Conservation (phyloP, 352 stramenopile species). For the Halophytophthora polymorphica region DNA sequence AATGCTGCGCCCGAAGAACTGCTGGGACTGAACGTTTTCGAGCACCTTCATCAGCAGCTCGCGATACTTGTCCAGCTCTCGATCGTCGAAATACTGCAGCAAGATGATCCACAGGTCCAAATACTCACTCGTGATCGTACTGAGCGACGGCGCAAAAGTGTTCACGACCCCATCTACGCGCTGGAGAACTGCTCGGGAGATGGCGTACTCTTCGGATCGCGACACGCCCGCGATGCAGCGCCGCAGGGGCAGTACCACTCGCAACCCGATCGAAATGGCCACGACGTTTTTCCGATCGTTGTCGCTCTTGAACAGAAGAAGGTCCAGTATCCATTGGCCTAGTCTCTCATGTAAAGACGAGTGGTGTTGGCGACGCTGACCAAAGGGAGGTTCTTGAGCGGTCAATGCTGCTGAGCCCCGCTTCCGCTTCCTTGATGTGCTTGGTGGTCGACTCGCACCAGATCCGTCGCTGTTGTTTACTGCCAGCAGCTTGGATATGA, state of each 20-base stretch:
- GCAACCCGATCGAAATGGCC: slow-evolving; percentile 29
- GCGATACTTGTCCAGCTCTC: slow-evolving; percentile 44
- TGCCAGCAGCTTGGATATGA: slow-evolving; percentile 20
- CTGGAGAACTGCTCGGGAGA: slow-evolving; percentile 42
- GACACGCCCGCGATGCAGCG: slow-evolving; percentile 30
- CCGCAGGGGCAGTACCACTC: slow-evolving; percentile 50
- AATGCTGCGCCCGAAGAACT: slow-evolving; percentile 15
- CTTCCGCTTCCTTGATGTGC: slow-evolving; percentile 22
- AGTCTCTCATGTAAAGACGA: slow-evolving; percentile 30
- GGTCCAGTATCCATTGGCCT: slow-evolving; percentile 34
- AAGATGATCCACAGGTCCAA: slow-evolving; percentile 45
- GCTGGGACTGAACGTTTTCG: slow-evolving; percentile 33
- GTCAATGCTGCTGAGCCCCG: slow-evolving; percentile 11
- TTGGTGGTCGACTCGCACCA: slow-evolving; percentile 11
- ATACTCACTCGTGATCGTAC: slow-evolving; percentile 26
- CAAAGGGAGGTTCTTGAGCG: not conserved
- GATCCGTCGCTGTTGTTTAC: slow-evolving; percentile 1
- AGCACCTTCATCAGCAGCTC: slow-evolving; percentile 36
- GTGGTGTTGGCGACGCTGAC: slow-evolving; percentile 8
- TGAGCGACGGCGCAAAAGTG: slow-evolving; percentile 27
- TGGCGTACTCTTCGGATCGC: slow-evolving; percentile 35
- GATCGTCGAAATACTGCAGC: slow-evolving; percentile 45
- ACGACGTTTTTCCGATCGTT: slow-evolving; percentile 26
- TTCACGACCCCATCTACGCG: slow-evolving; percentile 46
- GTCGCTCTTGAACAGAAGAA: slow-evolving; percentile 36